Evolutionary conservation across 2,329 filamentous ascomycete genomes (phyloP).

Genomic region (Camillea tinctor): DNA sequence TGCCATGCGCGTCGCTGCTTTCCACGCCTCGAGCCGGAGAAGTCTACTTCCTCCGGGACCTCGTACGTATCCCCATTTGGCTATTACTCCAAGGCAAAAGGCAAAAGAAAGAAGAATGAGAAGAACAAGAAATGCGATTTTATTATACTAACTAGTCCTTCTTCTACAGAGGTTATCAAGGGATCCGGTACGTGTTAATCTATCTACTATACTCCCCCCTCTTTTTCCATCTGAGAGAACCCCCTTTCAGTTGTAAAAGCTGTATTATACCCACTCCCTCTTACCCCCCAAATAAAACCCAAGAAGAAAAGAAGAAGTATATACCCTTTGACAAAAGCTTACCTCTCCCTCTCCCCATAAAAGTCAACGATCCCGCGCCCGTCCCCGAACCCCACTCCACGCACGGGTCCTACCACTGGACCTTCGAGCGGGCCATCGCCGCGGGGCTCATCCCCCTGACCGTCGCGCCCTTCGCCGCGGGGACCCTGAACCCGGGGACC

Average conservation of each 20-base stretch:
- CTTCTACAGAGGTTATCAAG: conserved; percentile 64
- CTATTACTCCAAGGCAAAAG: too few species aligned
- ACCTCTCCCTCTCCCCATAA: conserved; percentile 36
- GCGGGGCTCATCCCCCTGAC: conserved; percentile 81
- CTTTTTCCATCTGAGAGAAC: conserved; percentile 3
- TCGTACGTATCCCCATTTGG: conserved; percentile 57
- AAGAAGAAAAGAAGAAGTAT: neutral
- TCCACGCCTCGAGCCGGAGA: conserved; percentile 79
- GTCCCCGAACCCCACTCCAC: conserved; percentile 70
- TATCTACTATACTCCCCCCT: too few species aligned
- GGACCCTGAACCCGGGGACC: conserved; percentile 82
- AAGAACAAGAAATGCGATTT: too few species aligned
- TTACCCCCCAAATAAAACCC: neutral
- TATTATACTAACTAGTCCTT: conserved; percentile 42
- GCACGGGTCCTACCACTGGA: conserved; percentile 98
- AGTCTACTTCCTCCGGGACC: conserved; percentile 79
- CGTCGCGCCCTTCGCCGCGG: conserved; percentile 87
- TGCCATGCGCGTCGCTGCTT: conserved; percentile 65
- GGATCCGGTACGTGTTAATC: conserved; percentile 70
- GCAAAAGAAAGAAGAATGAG: too few species aligned
- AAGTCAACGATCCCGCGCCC: conserved; percentile 82
- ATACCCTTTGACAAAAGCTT: neutral
- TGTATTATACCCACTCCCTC: conserved; percentile 4
- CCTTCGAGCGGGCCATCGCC: conserved; percentile 84
- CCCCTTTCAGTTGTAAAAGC: too few species aligned